Percentiles rank a stretch among this genome's conserved stretches.
These are phyloP conservation scores for Lichtheimia ornata DNA, from an alignment of 371 early-diverging fungal species.

Conservation along the genomic window DNA sequence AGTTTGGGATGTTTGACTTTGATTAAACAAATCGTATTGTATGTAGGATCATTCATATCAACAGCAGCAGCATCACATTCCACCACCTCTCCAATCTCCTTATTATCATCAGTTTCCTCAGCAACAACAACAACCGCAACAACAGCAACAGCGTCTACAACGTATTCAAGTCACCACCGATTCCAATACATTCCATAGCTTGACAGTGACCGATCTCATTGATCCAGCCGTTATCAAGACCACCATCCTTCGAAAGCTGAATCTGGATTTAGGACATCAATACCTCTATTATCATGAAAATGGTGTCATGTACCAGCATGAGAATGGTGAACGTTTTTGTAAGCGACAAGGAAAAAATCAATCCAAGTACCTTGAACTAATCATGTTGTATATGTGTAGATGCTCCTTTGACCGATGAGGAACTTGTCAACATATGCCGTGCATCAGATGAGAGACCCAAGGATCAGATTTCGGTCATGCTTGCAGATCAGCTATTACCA, in stretches of 20 bases:
- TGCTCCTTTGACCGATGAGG: slow-evolving; percentile 31
- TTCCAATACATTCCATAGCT: slow-evolving; percentile 38
- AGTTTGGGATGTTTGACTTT: background rate
- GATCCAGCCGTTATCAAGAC: slow-evolving; percentile 38
- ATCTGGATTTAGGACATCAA: slow-evolving; percentile 28
- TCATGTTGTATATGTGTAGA: slow-evolving; percentile 12
- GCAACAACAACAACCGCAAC: slow-evolving; percentile 2
- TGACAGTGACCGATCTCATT: slow-evolving; percentile 41
- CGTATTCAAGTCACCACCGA: slow-evolving; percentile 37
- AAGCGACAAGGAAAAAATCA: background rate
- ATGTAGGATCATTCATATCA: slow-evolving; percentile 4
- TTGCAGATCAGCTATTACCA: slow-evolving; percentile 14
- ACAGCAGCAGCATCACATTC: background rate
- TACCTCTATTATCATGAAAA: slow-evolving; percentile 46
- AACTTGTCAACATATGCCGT: slow-evolving; percentile 41
- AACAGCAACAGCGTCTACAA: slow-evolving; percentile 1
- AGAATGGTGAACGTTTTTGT: slow-evolving; percentile 28
- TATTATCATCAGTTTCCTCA: background rate
- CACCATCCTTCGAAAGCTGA: slow-evolving; percentile 39
- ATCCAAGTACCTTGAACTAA: background rate
- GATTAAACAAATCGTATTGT: too few species aligned
- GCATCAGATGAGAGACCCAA: slow-evolving; percentile 42
- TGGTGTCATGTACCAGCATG: slow-evolving; percentile 21
- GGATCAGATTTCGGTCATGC: slow-evolving; percentile 39
- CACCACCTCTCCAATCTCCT: background rate